A percentile compares a stretch with the other conserved stretches of the same genome.
phyloP scores from a whole-genome alignment of 202 grass and related monocot species.

The Carex sylvatica region DNA sequence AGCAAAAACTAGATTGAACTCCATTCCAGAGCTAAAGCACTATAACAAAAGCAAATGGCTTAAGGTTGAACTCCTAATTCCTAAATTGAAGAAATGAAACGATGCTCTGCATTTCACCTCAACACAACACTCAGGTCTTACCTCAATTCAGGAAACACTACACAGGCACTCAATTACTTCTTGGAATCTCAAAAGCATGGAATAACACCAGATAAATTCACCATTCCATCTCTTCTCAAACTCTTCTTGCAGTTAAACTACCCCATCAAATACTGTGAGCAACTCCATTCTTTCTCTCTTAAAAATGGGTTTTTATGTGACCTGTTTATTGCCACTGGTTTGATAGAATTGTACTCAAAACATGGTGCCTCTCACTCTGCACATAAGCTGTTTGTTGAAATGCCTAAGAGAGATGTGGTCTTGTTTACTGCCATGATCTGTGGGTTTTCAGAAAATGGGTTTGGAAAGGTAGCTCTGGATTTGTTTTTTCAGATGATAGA shows the following conservation, averaged over 20 bases:
- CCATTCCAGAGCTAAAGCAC: too few species aligned
- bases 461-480: not conserved
- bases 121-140: not conserved
- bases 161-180: not conserved
- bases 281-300: constrained; percentile 29
- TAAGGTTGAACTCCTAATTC: too few species aligned
- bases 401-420: constrained; percentile 27
- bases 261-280: constrained; percentile 11
- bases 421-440: constrained; percentile 36
- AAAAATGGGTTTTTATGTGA: constrained; percentile 19
- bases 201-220: constrained; percentile 28
- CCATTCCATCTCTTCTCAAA: constrained; percentile 25
- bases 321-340: constrained; percentile 4
- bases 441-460: constrained; percentile 26
- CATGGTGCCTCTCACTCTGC: not conserved
- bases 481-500: constrained; percentile 29
- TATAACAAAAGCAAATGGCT: too few species aligned
- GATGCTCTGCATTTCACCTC: not conserved
- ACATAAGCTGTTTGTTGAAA: constrained; percentile 29
- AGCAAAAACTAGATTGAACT: too few species aligned
- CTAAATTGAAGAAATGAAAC: not conserved
- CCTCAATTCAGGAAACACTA: not conserved
- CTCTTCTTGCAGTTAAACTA: constrained; percentile 15
- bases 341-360: constrained; percentile 27
- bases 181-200: constrained; percentile 24